Evolutionary conservation across 2,329 filamentous ascomycete species (phyloP), one percentile per base, ranked within the genome.

Genomic region (Colletotrichum sidae): DNA sequence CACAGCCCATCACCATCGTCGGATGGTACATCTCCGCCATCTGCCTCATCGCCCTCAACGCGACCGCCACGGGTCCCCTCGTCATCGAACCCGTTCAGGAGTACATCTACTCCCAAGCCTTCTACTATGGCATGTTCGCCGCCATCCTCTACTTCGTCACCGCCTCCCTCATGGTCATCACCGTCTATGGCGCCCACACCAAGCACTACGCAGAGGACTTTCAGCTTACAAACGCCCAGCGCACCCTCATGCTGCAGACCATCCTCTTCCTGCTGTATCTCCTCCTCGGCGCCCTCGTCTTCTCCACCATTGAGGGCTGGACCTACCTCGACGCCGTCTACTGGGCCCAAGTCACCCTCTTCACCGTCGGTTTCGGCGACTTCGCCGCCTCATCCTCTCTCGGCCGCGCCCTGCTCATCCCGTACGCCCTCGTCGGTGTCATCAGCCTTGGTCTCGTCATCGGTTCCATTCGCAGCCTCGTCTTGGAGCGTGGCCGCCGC

Each of bases 171-270:
- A 88, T 97, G 77, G 86, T 91, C 69, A 77, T 93, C 60, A 97
- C 95, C 25, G 93, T 95, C 79, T 84, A 90, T 60, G 93, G 93
- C 8, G 94, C 94, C 51, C 86, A 88, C 13, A 72, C 73, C 0
- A 82, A 83, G 2, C 91, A 92, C 70, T 97, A 97, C 71, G 85
- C 85, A 7, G 90, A 92, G 70, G 90, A 93, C 72, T 97, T 97
- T 70, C 82, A 86, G 69, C 83, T 97, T 33, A 94, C 91, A 0
- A 87, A 90, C 57, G 91, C 90, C 67, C 94, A 97, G 76, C 87
- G 94, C 9, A 97, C 93, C 0, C 81, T 97, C 25, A 97, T 97
- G 83, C 79, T 97, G 35, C 94, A 97, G 77, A 97, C 93, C 1
- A 96, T 96, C 77, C 81, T 92, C 60, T 92, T 96, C 73, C 89